Conservation (phyloP, 768 basidiomycete genomes). For the Mrakia gelida region DNA sequence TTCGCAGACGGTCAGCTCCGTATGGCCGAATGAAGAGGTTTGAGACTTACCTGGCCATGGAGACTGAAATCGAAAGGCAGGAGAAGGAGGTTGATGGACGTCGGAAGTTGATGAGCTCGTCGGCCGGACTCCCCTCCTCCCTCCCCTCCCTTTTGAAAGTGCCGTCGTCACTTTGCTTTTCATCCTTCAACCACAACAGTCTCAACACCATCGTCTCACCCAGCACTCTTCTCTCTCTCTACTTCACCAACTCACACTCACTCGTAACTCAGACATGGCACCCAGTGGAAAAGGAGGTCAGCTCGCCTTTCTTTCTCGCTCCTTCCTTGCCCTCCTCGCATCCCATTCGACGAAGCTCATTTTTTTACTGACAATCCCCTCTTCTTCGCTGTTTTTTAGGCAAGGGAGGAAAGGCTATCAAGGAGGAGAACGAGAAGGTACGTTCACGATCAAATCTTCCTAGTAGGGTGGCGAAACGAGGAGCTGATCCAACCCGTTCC, state of each 20-base stretch:
- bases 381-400: background rate
- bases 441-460: background rate
- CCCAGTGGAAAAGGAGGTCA: constrained; percentile 16
- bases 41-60: background rate
- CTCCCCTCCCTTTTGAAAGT: too few relatives aligned
- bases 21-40: background rate
- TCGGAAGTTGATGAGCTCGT: too few relatives aligned
- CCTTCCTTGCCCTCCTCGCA: background rate
- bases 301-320: background rate
- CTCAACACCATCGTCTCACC: background rate
- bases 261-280: background rate
- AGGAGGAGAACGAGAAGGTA: constrained; percentile 32
- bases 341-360: background rate
- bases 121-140: too few relatives aligned
- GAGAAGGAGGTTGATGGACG: background rate
- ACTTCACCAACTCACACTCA: too few relatives aligned
- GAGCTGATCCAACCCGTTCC: background rate
- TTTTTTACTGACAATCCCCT: background rate
- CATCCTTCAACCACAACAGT: background rate
- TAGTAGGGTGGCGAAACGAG: background rate
- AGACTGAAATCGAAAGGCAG: background rate
- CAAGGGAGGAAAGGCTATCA: constrained; percentile 33
- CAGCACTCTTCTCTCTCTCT: background rate
- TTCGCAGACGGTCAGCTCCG: background rate
- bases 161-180: too few relatives aligned